These are phyloP conservation scores for Teratosphaeriaceae sp. DNA, from an alignment of 2,329 filamentous ascomycete genomes.

Conservation along the genomic window DNA sequence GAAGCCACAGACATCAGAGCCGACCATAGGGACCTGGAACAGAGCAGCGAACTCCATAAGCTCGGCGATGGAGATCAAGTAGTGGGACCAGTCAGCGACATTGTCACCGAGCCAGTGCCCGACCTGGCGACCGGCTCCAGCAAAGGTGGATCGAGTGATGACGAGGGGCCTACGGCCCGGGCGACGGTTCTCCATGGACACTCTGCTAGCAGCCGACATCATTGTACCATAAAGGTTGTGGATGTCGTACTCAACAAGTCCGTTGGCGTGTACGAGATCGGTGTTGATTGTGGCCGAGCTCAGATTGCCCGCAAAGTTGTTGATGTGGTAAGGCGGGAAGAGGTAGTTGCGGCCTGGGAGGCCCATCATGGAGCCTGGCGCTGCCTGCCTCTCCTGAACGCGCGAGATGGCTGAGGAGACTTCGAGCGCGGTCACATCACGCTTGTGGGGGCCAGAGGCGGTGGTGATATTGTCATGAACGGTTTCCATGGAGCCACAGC, in stretches of 20 bases:
- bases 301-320: slow-evolving; percentile 50
- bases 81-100: slow-evolving; percentile 38
- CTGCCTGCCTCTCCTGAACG: slow-evolving; percentile 14
- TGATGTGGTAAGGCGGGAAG: slow-evolving; percentile 58
- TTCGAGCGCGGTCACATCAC: too few relatives aligned
- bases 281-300: slow-evolving; percentile 52
- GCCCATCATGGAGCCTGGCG: slow-evolving; percentile 36
- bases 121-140: slow-evolving; percentile 57
- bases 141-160: slow-evolving; percentile 70
- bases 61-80: slow-evolving; percentile 35
- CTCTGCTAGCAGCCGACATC: slow-evolving; percentile 62
- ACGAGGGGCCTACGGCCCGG: slow-evolving; percentile 60
- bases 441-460: slow-evolving; percentile 18
- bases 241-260: slow-evolving; percentile 63
- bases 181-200: slow-evolving; percentile 57
- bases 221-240: slow-evolving; percentile 71
- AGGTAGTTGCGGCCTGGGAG: slow-evolving; percentile 58
- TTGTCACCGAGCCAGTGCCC: slow-evolving; percentile 59
- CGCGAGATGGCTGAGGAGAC: slow-evolving; percentile 7
- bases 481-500: slow-evolving; percentile 18
- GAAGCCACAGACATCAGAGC: slow-evolving; percentile 69
- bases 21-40: slow-evolving; percentile 44
- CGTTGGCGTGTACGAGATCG: slow-evolving; percentile 61
- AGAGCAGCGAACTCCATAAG: slow-evolving; percentile 42
- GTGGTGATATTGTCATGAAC: slow-evolving; percentile 27